These are phyloP conservation scores for Trichoderma sp. DNA, from an alignment of 2,329 filamentous ascomycete species.

Conservation along the genomic window DNA sequence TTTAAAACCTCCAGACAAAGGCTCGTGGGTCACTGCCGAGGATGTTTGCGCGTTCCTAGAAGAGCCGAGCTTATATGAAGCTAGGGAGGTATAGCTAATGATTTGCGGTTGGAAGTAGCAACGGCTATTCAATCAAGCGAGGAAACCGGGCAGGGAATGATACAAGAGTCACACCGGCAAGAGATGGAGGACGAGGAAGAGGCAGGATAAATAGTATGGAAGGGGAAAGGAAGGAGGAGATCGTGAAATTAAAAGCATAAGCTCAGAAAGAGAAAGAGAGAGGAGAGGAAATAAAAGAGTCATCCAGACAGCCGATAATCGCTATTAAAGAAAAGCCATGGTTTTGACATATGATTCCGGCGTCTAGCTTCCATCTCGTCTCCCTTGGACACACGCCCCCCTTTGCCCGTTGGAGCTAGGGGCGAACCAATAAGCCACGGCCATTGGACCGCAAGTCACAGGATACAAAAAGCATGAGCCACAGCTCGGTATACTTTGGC, in stretches of 20 bases:
- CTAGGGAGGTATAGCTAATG: conserved; percentile 2
- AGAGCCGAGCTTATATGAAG: conserved; percentile 12
- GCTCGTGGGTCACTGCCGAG: conserved; percentile 11
- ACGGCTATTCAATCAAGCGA: conserved; percentile 17
- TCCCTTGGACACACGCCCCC: not conserved
- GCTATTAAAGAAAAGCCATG: not conserved
- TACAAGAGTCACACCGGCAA: not conserved
- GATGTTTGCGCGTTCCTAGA: not conserved
- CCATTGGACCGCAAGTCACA: conserved; percentile 14
- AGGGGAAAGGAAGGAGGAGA: not conserved
- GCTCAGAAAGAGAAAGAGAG: not conserved
- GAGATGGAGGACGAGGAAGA: not conserved
- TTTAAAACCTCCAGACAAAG: not conserved
- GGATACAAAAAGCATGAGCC: not conserved
- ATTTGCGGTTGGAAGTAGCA: not conserved
- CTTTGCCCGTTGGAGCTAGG: conserved; percentile 13
- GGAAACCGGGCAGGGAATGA: not conserved
- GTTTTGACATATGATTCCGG: conserved; percentile 21
- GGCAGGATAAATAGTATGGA: not conserved
- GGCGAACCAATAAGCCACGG: not conserved
- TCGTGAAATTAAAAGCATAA: not conserved
- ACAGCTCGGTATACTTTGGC: conserved; percentile 9
- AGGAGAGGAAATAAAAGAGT: not conserved
- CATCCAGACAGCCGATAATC: conserved; percentile 9
- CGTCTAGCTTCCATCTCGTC: not conserved